Evolutionary conservation across 148 eudicot species (phyloP).

Genomic region (Polygonum maritimum): DNA sequence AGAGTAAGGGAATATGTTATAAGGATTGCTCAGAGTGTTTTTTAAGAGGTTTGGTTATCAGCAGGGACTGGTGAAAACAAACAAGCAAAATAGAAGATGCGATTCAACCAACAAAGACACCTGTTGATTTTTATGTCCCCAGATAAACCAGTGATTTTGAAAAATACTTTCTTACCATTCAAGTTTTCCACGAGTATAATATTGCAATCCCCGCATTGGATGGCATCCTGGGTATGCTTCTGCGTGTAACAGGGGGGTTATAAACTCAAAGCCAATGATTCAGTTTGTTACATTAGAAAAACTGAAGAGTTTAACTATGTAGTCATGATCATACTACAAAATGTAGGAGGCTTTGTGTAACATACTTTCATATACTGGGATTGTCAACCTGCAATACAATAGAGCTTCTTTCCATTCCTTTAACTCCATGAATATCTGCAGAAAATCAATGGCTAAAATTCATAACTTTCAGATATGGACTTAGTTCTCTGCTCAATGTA

Average conservation of each 20-base stretch:
- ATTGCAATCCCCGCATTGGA: slow-evolving; percentile 89
- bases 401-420: slow-evolving; percentile 70
- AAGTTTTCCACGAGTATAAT: slow-evolving; percentile 83
- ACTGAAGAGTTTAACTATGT: not conserved
- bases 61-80: not conserved
- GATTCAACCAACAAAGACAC: not conserved
- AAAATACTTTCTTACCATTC: slow-evolving; percentile 52
- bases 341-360: not conserved
- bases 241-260: slow-evolving; percentile 18
- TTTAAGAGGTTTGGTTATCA: not conserved
- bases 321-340: not conserved
- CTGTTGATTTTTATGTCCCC: not conserved
- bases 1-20: not conserved
- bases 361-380: slow-evolving; percentile 83
- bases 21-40: not conserved
- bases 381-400: slow-evolving; percentile 54
- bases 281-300: not conserved
- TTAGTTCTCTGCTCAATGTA: not conserved
- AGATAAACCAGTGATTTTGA: not conserved
- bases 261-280: not conserved
- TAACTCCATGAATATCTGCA: slow-evolving; percentile 75
- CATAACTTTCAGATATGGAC: not conserved
- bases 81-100: not conserved
- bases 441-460: slow-evolving; percentile 3
- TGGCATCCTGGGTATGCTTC: slow-evolving; percentile 72